Evolutionary conservation across 352 stramenopile genomes (phyloP).

Genomic region (Phytophthora litchii): DNA sequence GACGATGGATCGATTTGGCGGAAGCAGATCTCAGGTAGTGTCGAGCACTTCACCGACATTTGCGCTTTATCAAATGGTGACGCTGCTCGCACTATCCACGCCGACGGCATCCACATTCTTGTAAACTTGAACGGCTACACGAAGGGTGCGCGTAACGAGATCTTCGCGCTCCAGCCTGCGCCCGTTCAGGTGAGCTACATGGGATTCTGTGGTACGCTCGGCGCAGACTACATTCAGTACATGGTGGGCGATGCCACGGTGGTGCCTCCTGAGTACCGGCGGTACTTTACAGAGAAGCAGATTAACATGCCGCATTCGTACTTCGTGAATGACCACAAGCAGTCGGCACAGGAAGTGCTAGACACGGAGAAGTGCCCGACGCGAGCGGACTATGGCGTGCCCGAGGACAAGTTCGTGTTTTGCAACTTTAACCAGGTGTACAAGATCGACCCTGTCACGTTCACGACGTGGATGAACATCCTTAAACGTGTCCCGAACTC

Average conservation of each 20-base stretch:
- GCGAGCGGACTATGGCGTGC: constrained; percentile 87
- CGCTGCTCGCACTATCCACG: constrained; percentile 79
- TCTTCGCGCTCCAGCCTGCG: constrained; percentile 92
- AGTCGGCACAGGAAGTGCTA: constrained; percentile 83
- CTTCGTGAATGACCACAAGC: constrained; percentile 94
- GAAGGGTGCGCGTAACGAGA: constrained; percentile 91
- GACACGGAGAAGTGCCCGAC: constrained; percentile 79
- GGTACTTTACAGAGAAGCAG: constrained; percentile 89
- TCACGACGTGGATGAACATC: constrained; percentile 93
- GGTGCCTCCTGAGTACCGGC: constrained; percentile 65
- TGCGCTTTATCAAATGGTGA: constrained; percentile 66
- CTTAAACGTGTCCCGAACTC: constrained; percentile 91
- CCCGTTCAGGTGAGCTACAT: constrained; percentile 92
- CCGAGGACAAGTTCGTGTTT: constrained; percentile 94
- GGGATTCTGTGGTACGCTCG: constrained; percentile 91
- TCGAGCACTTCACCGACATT: constrained; percentile 91
- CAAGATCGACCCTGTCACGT: constrained; percentile 94
- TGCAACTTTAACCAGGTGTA: constrained; percentile 96
- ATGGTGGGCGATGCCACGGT: constrained; percentile 89
- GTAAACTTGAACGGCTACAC: constrained; percentile 95
- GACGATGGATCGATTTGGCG: constrained; percentile 87
- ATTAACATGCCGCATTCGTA: constrained; percentile 93
- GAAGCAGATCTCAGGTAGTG: constrained; percentile 77
- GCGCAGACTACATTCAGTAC: constrained; percentile 94
- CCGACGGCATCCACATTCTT: constrained; percentile 90